Conservation (phyloP, 1,284 basidiomycete species). For the Trichosporon sp. region DNA sequence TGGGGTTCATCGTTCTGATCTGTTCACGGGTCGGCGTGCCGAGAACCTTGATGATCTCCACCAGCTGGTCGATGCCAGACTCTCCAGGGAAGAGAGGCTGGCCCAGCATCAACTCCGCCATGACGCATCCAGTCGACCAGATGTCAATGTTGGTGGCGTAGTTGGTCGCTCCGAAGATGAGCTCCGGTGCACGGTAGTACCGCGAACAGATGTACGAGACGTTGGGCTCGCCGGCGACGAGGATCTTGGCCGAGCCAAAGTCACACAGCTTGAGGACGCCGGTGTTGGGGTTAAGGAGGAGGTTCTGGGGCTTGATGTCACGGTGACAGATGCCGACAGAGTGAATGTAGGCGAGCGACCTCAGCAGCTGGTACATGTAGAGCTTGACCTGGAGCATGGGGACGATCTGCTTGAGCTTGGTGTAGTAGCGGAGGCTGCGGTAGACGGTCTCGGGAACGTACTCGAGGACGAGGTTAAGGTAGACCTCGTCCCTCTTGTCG, state of each 20-base stretch:
- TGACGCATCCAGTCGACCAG: conserved; percentile 99
- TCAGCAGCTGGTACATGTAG: conserved; percentile 67
- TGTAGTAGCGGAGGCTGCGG: conserved; percentile 95
- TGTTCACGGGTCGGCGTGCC: conserved; percentile 97
- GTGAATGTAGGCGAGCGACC: conserved; percentile 43
- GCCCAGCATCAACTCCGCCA: conserved; percentile 99
- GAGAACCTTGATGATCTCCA: conserved; percentile 99
- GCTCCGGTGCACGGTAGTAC: conserved; percentile 98
- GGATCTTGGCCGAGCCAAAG: conserved; percentile 98
- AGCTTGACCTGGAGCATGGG: conserved; percentile 96
- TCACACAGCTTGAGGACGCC: conserved; percentile 97
- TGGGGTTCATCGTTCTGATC: conserved; percentile 99
- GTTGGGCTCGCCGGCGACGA: conserved; percentile 96
- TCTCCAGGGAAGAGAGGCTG: conserved; percentile 98
- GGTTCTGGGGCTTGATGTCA: conserved; percentile 99
- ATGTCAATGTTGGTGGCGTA: conserved; percentile 99
- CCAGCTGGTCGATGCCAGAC: conserved; percentile 98
- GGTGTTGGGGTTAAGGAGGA: conserved; percentile 91
- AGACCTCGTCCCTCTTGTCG: conserved; percentile 98
- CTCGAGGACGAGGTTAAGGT: conserved; percentile 98
- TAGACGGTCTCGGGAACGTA: conserved; percentile 99
- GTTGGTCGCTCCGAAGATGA: conserved; percentile 99
- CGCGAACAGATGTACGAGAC: conserved; percentile 99
- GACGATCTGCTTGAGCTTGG: conserved; percentile 99
- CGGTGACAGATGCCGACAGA: conserved; percentile 73